phyloP scores from a whole-genome alignment of 495 filamentous ascomycete species.

The Lasiosphaeria hispida region DNA sequence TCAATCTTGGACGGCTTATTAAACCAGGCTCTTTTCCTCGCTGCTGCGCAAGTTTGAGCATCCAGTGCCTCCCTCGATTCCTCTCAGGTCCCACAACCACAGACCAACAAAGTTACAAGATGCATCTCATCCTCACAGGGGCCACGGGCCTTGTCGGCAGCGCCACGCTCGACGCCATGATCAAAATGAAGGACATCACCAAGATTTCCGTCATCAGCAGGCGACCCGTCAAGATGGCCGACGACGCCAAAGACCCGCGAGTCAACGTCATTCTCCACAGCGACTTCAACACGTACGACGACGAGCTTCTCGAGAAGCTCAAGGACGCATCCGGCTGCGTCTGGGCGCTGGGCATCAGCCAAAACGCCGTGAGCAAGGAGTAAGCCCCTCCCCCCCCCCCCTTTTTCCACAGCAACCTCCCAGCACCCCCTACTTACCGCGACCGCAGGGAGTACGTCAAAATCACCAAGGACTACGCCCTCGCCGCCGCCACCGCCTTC shows the following conservation, averaged over 20 bases:
- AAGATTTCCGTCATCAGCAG: conserved; percentile 66
- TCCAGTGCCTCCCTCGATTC: no score
- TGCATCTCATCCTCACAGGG: conserved; percentile 75
- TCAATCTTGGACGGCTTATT: no score
- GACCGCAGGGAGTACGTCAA: conserved; percentile 58
- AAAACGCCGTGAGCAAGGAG: conserved; percentile 57
- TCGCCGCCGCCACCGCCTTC: conserved; percentile 62
- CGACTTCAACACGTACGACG: conserved; percentile 59
- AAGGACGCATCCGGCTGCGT: conserved; percentile 64
- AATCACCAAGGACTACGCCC: conserved; percentile 63
- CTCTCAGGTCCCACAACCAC: no score
- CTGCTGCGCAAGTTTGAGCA: no score
- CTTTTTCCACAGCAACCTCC: neutral
- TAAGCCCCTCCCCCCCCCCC: conserved; percentile 32
- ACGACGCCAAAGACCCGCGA: conserved; percentile 54
- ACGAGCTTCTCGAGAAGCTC: conserved; percentile 55
- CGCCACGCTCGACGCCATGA: conserved; percentile 60
- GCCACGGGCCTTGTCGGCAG: conserved; percentile 70
- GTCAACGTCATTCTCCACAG: conserved; percentile 65
- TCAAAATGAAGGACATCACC: conserved; percentile 53
- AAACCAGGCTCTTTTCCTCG: no score
- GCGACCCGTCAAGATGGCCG: conserved; percentile 61
- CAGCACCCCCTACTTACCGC: neutral
- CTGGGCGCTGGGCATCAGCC: conserved; percentile 67
- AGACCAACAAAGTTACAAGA: conserved; percentile 28